phyloP scores from a whole-genome alignment of 1,284 basidiomycete genomes.

The Rhodotorula sp. region DNA sequence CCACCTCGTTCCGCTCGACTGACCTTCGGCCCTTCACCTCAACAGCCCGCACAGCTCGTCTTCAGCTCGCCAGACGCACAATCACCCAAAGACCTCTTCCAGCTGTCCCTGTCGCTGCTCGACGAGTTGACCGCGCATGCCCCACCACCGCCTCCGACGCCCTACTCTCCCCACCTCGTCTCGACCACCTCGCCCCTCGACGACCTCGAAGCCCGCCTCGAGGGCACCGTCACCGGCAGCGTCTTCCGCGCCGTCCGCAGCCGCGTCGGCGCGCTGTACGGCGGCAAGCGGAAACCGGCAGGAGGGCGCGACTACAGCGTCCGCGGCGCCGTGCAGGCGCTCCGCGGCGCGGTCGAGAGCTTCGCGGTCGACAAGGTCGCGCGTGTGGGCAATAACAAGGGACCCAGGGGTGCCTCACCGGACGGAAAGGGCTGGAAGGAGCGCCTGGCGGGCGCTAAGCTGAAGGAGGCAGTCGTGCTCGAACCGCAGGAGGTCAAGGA shows the following conservation, averaged over 20 bases:
- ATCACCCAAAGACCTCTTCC: slow-evolving; percentile 16
- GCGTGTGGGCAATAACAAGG: background rate
- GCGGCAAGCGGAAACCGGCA: background rate
- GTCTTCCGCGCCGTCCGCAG: slow-evolving; percentile 5
- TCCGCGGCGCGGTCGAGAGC: slow-evolving; percentile 8
- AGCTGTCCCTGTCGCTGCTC: slow-evolving; percentile 25
- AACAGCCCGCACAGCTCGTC: background rate
- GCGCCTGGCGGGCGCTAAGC: background rate
- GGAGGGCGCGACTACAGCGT: slow-evolving; percentile 22
- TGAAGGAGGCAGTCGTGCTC: slow-evolving; percentile 10
- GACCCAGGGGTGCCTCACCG: background rate
- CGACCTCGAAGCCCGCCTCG: slow-evolving; percentile 17
- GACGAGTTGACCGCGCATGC: slow-evolving; percentile 19
- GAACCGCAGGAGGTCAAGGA: slow-evolving; percentile 21
- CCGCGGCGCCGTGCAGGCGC: slow-evolving; percentile 6
- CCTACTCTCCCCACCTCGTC: slow-evolving; percentile 17
- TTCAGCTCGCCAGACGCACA: background rate
- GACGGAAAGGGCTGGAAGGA: slow-evolving; percentile 15
- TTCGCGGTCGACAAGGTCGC: slow-evolving; percentile 10
- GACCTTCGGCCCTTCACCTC: background rate
- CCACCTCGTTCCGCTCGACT: background rate
- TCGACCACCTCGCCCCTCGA: slow-evolving; percentile 26
- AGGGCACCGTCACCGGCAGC: background rate
- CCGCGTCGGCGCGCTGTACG: background rate
- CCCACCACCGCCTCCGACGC: slow-evolving; percentile 1